These are phyloP conservation scores for Cystobasidium pallidum DNA, from an alignment of 1,284 basidiomycete genomes.

Conservation along the genomic window DNA sequence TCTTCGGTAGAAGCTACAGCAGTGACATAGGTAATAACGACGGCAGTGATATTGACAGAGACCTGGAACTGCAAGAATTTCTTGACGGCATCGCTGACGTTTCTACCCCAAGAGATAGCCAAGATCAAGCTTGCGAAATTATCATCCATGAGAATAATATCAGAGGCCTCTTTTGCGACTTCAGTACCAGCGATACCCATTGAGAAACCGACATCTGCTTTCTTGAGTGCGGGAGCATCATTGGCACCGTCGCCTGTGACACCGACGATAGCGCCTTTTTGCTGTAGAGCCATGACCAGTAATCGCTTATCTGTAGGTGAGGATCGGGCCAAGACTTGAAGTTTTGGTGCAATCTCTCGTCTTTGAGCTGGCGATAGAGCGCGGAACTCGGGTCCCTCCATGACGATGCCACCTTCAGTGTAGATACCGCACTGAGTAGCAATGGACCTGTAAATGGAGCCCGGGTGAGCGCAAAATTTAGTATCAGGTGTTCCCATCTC, in stretches of 20 bases:
- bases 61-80: constrained; percentile 99
- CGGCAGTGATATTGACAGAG: constrained; percentile 93
- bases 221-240: constrained; percentile 94
- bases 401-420: constrained; percentile 86
- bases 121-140: constrained; percentile 95
- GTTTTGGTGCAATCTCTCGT: constrained; percentile 61
- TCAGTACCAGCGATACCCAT: constrained; percentile 99
- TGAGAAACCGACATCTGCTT: constrained; percentile 72
- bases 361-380: constrained; percentile 60
- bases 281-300: constrained; percentile 84
- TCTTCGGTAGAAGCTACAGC: constrained; percentile 79
- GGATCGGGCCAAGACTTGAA: constrained; percentile 80
- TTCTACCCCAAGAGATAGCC: constrained; percentile 98
- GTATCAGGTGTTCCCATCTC: background rate
- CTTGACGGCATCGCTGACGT: constrained; percentile 94
- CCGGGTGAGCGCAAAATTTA: background rate
- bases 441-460: constrained; percentile 66
- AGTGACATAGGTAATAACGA: constrained; percentile 89
- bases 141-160: constrained; percentile 95
- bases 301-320: constrained; percentile 96
- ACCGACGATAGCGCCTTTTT: constrained; percentile 82
- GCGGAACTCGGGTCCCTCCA: constrained; percentile 84
- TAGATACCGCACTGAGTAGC: constrained; percentile 94
- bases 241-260: constrained; percentile 99
- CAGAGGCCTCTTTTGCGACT: constrained; percentile 97